Conservation (phyloP, 805 yeast genomes). For the Yarrowia deformans region DNA sequence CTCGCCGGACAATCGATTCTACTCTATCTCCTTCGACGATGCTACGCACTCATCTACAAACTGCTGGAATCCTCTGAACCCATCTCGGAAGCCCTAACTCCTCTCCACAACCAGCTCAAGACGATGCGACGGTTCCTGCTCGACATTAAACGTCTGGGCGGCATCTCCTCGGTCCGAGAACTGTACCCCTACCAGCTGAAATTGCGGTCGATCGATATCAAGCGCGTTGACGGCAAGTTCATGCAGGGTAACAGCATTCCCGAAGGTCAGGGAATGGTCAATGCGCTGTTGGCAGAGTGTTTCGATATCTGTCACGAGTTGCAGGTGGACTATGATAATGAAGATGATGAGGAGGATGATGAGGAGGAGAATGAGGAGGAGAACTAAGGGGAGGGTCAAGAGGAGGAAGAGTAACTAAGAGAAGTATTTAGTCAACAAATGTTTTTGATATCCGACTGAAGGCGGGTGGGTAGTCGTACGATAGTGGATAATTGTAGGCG, state of each 20-base stretch:
- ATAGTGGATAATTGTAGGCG: too few species aligned
- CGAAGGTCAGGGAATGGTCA: slow-evolving; percentile 97
- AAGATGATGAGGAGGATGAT: slow-evolving; percentile 20
- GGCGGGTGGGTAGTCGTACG: too few species aligned
- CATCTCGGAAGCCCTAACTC: slow-evolving; percentile 90
- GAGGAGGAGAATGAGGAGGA: slow-evolving; percentile 29
- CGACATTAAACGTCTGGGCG: slow-evolving; percentile 92
- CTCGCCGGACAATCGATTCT: slow-evolving; percentile 52
- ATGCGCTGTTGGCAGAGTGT: slow-evolving; percentile 89
- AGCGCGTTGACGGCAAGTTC: slow-evolving; percentile 90
- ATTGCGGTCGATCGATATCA: slow-evolving; percentile 84
- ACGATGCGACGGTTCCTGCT: slow-evolving; percentile 90
- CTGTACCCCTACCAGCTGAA: slow-evolving; percentile 96
- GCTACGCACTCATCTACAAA: slow-evolving; percentile 89
- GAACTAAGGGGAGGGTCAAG: too few species aligned
- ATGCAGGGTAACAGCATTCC: slow-evolving; percentile 88
- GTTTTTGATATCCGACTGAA: too few species aligned
- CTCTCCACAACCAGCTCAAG: slow-evolving; percentile 89
- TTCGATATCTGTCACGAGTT: slow-evolving; percentile 92
- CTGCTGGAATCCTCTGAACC: slow-evolving; percentile 93
- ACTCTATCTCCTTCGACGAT: slow-evolving; percentile 84
- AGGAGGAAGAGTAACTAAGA: neutral
- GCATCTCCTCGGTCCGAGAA: slow-evolving; percentile 85
- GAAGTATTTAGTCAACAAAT: neutral
- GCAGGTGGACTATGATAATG: slow-evolving; percentile 56